Conservation (phyloP, 768 basidiomycete species). For the Pleurotus pulmonarius region DNA sequence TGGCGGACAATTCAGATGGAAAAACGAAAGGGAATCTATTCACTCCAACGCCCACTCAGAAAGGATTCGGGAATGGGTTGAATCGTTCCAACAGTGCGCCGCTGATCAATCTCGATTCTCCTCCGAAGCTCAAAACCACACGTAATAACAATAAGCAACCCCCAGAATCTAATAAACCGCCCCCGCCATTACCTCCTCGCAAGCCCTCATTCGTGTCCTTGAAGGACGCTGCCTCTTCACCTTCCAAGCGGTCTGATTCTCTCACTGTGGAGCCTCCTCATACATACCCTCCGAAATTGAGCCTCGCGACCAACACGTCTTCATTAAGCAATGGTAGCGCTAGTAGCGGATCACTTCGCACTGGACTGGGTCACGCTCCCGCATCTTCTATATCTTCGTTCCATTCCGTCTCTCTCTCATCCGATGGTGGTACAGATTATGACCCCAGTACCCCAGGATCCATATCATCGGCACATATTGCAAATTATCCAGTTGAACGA, state of each 20-base stretch:
- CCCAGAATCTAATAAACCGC: constrained; percentile 17
- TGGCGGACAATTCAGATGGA: not conserved
- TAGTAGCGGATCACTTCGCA: constrained; percentile 14
- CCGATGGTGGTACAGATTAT: constrained; percentile 35
- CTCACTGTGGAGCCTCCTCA: constrained; percentile 54
- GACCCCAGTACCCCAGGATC: constrained; percentile 38
- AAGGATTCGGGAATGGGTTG: constrained; percentile 15
- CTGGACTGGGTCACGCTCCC: constrained; percentile 45
- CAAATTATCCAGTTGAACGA: constrained; percentile 45
- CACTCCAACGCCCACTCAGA: constrained; percentile 23
- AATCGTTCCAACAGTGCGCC: constrained; percentile 24
- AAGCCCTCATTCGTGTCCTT: constrained; percentile 52
- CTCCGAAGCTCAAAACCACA: constrained; percentile 30
- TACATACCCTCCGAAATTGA: constrained; percentile 50
- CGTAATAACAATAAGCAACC: constrained; percentile 15
- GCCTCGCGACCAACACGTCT: constrained; percentile 23
- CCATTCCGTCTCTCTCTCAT: constrained; percentile 79
- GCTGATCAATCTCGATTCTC: constrained; percentile 56
- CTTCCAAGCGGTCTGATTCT: constrained; percentile 38
- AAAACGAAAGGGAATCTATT: not conserved
- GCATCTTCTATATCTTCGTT: constrained; percentile 79
- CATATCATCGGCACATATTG: constrained; percentile 34
- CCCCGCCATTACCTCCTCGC: constrained; percentile 66
- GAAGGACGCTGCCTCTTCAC: constrained; percentile 34
- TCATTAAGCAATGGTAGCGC: not conserved